Evolutionary conservation across 179 eudicot genomes (phyloP), one percentile per base, ranked within the genome.

Genomic region (Sideroxylon spinosum): DNA sequence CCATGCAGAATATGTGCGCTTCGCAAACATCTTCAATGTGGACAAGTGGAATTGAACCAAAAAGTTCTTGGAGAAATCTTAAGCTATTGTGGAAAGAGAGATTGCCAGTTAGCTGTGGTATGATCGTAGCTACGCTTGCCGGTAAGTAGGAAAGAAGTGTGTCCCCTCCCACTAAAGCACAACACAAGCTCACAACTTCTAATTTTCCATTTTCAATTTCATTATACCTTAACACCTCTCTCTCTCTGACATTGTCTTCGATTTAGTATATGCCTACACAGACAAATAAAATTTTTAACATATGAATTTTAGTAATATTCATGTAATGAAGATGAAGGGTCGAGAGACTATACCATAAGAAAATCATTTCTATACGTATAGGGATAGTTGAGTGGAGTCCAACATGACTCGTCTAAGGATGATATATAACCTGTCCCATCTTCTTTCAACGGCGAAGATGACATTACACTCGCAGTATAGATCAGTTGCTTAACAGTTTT

Each of bases 401-500:
- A 91, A 77, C 92, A 89, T 1, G 74, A 78, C 69, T 86, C 92
- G 46, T 91, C 88, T 65, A 85, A 55, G 68, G 59, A 53, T 57
- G 83, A 85, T 13, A 76, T 75, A 12, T 61, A 86, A 53, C 87
- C 87, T 68, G 52, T 76, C 1, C 83, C 89, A 63, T 83, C 91
- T 0, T 84, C 75, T 72, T 79, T 85, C 78, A 89, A 68, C 11
- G 91, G 84, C 9, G 92, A 90, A 0, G 90, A 84, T 12, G 92
- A 78, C 17, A 81, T 50, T 9, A 87, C 87, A 11, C 84, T 80
- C 32, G 85, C 87, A 0, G 89, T 86, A 60, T 91, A 91, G 53
- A 91, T 76, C 23, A 91, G 78, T 37, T 81, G 53, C 68, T 68
- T 89, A 9, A 91, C 90, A 0, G 91, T 89, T 25, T 84, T 84